Evolutionary conservation across 768 basidiomycete genomes (phyloP), one percentile per base, ranked within the genome.

Genomic region (Psilocybe subaeruginosa): DNA sequence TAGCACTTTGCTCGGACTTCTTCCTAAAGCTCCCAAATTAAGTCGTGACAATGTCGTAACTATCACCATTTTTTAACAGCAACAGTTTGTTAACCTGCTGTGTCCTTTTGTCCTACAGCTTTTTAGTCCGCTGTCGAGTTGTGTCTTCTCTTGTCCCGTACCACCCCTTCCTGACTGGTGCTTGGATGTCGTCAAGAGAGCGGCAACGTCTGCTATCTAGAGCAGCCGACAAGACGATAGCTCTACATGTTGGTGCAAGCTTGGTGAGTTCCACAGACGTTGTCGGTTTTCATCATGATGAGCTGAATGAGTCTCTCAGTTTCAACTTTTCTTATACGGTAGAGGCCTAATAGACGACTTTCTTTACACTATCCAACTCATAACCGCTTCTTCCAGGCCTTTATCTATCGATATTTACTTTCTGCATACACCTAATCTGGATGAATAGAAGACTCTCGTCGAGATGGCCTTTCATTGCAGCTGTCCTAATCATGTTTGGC

Each of bases 261-360:
- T 59, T 68, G 61, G 66, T 61, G 30, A 35, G 62, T 23, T 23
- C 23, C 23, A 23, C 23, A 47, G 35, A 16, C 12, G 7, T 19
- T 35, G 17, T 50, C 48, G 17, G n/a, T 31, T 19, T 46, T 11
- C 5, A 41, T 49, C 23, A 27, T 8, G 1, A 16, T 29, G 8
- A 17, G 11, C 30, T 57, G 9, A 52, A 39, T 17, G 8, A 19
- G 23, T 3, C 19, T n/a, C 31, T 16, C 29, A 68, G 66, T 68
- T 68, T 45, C 52, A 68, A 59, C 45, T 61, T 12, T 68, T 65
- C 54, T 48, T 68, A 57, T 68, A 65, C 41, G 67, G 67, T 68
- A 37, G 64, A 54, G 45, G 19, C 33, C 1, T 46, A 54, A 33
- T 12, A 12, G 2, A 23, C 54, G 23, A 23, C 12, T 2, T 8